phyloP scores from a whole-genome alignment of 129 eudicot species.

The Centella asiatica region DNA sequence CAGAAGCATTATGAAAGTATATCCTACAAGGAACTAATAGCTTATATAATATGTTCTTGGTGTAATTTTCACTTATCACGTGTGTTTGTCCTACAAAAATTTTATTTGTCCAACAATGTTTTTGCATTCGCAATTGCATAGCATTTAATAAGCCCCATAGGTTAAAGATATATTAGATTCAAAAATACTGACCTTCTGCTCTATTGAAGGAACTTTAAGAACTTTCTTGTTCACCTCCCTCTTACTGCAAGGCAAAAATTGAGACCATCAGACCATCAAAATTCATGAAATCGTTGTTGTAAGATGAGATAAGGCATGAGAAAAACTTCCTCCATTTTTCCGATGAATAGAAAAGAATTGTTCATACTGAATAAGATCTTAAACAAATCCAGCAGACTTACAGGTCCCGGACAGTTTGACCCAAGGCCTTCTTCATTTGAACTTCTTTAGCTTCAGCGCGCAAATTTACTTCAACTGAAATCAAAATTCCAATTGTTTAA shows the following conservation, averaged over 20 bases:
- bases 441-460: slow-evolving; percentile 2
- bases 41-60: no score
- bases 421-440: slow-evolving; percentile 57
- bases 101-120: no score
- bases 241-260: slow-evolving; percentile 45
- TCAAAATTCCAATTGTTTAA: not conserved
- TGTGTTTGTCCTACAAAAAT: no score
- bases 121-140: no score
- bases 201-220: slow-evolving; percentile 94
- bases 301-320: no score
- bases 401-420: slow-evolving; percentile 59
- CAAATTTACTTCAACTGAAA: not conserved
- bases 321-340: not conserved
- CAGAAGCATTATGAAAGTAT: no score
- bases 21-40: no score
- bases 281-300: not conserved
- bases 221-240: slow-evolving; percentile 98
- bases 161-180: not conserved
- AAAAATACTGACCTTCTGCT: slow-evolving; percentile 60
- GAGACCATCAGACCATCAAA: slow-evolving; percentile 10
- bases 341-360: not conserved
- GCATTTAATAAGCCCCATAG: no score
- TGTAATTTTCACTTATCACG: no score
- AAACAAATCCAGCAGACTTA: slow-evolving; percentile 19
- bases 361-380: not conserved